These are phyloP conservation scores for Nemania bipapillata DNA, from an alignment of 2,329 filamentous ascomycete species.

Conservation along the genomic window DNA sequence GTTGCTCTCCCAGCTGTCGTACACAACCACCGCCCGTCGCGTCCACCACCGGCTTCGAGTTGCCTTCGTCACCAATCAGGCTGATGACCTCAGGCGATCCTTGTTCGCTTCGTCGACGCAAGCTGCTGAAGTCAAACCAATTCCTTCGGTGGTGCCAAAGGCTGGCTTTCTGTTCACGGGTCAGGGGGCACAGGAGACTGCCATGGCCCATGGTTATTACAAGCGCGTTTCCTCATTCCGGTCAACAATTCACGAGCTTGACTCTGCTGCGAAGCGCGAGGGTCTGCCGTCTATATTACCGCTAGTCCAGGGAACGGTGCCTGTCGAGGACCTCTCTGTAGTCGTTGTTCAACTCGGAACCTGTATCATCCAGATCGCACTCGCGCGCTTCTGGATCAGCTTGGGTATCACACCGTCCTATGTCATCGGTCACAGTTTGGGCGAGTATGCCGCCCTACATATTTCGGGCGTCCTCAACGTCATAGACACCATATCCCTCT, in stretches of 20 bases:
- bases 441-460: slow-evolving; percentile 76
- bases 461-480: slow-evolving; percentile 74
- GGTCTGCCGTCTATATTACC: background rate
- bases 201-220: slow-evolving; percentile 35
- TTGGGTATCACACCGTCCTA: slow-evolving; percentile 62
- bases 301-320: background rate
- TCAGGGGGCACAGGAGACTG: slow-evolving; percentile 39
- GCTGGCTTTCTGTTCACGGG: slow-evolving; percentile 42
- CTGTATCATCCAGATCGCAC: slow-evolving; percentile 63
- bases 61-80: slow-evolving; percentile 54
- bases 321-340: background rate
- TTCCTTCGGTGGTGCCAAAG: background rate
- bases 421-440: slow-evolving; percentile 71
- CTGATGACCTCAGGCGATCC: slow-evolving; percentile 52
- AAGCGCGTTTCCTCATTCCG: slow-evolving; percentile 41
- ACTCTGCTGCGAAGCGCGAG: slow-evolving; percentile 45
- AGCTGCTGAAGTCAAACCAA: slow-evolving; percentile 56
- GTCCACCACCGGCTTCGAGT: slow-evolving; percentile 67
- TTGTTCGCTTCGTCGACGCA: slow-evolving; percentile 54
- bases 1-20: slow-evolving; percentile 58
- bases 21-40: slow-evolving; percentile 72
- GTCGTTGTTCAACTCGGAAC: slow-evolving; percentile 57
- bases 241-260: slow-evolving; percentile 43
- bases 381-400: slow-evolving; percentile 62
- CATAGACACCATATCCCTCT: slow-evolving; percentile 73